phyloP scores from a whole-genome alignment of 2,329 filamentous ascomycete genomes.

The Clarireedia paspali region DNA sequence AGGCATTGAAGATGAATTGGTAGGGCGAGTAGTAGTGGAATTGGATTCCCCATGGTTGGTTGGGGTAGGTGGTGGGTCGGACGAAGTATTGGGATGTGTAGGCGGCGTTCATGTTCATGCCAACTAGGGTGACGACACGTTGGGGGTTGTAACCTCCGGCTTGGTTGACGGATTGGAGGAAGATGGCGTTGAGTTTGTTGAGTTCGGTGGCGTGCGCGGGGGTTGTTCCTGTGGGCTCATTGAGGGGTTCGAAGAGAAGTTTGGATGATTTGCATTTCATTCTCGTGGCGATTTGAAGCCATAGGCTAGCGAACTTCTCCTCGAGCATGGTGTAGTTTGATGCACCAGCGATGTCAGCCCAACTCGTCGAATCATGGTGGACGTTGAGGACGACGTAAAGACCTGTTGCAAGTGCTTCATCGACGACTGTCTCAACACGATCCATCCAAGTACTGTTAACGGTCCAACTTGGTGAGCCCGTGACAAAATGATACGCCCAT shows the following conservation, averaged over 20 bases:
- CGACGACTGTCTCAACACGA: conserved; percentile 49
- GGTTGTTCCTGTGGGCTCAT: conserved; percentile 48
- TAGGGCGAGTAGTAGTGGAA: conserved; percentile 56
- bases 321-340: conserved; percentile 46
- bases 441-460: conserved; percentile 48
- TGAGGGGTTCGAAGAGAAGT: conserved; percentile 52
- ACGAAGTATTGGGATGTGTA: conserved; percentile 49
- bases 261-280: conserved; percentile 46
- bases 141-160: conserved; percentile 48
- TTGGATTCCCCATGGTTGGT: conserved; percentile 50
- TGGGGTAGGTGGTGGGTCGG: conserved; percentile 39
- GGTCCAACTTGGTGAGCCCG: conserved; percentile 43
- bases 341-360: conserved; percentile 44
- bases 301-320: conserved; percentile 47
- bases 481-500: conserved; percentile 48
- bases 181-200: conserved; percentile 50
- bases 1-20: conserved; percentile 40
- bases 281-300: conserved; percentile 48
- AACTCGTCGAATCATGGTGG: conserved; percentile 52
- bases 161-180: conserved; percentile 44
- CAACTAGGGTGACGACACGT: conserved; percentile 48
- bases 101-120: conserved; percentile 40
- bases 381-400: conserved; percentile 49
- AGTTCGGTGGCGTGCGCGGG: conserved; percentile 41
- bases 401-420: conserved; percentile 43